These are phyloP conservation scores for Amaranthus tricolor DNA, from an alignment of 179 eudicot species.

Conservation along the genomic window DNA sequence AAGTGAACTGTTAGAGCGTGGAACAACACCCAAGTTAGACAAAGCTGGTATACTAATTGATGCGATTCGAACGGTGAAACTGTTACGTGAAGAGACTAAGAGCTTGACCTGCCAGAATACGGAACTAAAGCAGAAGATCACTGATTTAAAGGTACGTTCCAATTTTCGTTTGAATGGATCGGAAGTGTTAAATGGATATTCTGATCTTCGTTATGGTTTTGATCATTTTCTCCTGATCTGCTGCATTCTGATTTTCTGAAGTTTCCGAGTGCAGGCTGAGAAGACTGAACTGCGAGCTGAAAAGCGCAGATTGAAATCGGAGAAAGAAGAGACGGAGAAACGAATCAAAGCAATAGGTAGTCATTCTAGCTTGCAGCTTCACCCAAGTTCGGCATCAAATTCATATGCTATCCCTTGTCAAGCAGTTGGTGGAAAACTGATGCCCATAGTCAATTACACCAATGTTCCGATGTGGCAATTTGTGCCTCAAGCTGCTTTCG, in stretches of 20 bases:
- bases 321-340: conserved; percentile 23
- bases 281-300: conserved; percentile 29
- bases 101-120: conserved; percentile 38
- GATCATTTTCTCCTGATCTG: not conserved
- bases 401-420: conserved; percentile 17
- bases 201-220: not conserved
- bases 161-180: not conserved
- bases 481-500: conserved; percentile 23
- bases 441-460: conserved; percentile 21
- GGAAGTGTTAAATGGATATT: not conserved
- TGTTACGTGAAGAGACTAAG: conserved; percentile 44
- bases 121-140: conserved; percentile 37
- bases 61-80: conserved; percentile 43
- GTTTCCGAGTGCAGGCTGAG: conserved; percentile 22
- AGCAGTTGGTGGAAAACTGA: conserved; percentile 15
- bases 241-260: not conserved
- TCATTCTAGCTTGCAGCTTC: conserved; percentile 16
- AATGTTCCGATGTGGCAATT: conserved; percentile 27
- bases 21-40: conserved; percentile 43
- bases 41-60: conserved; percentile 46
- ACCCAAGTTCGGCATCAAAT: conserved; percentile 9
- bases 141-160: conserved; percentile 44
- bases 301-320: conserved; percentile 19
- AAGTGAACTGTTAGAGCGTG: conserved; percentile 42
- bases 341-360: conserved; percentile 6